These are phyloP conservation scores for Nicotiana obtusifolia DNA, from an alignment of 257 asterid genomes.

Conservation along the genomic window DNA sequence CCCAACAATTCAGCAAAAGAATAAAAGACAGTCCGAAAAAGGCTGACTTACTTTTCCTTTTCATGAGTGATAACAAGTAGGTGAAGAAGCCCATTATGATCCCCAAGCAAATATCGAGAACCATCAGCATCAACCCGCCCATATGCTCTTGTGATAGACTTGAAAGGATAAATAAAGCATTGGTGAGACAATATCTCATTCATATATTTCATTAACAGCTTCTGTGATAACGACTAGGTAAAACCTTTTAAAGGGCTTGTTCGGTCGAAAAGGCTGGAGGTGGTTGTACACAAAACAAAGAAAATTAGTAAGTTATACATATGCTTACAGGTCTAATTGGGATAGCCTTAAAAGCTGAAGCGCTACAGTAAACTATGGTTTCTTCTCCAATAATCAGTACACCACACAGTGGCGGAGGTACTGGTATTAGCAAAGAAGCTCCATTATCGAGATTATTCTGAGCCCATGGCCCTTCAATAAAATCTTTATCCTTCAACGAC, in stretches of 20 bases:
- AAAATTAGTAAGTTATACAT: conserved; percentile 12
- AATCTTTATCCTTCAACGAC: conserved; percentile 81
- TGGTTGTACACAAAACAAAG: conserved; percentile 8
- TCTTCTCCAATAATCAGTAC: conserved; percentile 93
- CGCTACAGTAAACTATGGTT: conserved; percentile 84
- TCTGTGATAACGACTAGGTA: neutral
- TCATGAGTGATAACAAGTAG: conserved; percentile 86
- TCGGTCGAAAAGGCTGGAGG: conserved; percentile 11
- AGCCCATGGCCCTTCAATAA: conserved; percentile 95
- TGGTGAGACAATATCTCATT: conserved; percentile 8
- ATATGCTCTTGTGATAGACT: conserved; percentile 80
- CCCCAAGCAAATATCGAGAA: conserved; percentile 86
- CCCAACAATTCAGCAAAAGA: conserved; percentile 4
- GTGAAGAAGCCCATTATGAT: conserved; percentile 79
- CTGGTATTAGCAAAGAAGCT: conserved; percentile 83
- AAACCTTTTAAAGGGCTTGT: neutral
- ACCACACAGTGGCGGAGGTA: conserved; percentile 92
- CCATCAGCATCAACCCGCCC: conserved; percentile 94
- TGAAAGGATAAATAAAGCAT: conserved; percentile 19
- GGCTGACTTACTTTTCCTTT: conserved; percentile 65
- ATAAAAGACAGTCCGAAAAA: conserved; percentile 11
- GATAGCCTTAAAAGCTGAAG: conserved; percentile 76
- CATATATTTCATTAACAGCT: neutral
- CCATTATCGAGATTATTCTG: conserved; percentile 93
- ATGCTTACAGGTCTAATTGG: conserved; percentile 77